Conservation (phyloP, 306 rosid genomes). For the Rosa rugosa region DNA sequence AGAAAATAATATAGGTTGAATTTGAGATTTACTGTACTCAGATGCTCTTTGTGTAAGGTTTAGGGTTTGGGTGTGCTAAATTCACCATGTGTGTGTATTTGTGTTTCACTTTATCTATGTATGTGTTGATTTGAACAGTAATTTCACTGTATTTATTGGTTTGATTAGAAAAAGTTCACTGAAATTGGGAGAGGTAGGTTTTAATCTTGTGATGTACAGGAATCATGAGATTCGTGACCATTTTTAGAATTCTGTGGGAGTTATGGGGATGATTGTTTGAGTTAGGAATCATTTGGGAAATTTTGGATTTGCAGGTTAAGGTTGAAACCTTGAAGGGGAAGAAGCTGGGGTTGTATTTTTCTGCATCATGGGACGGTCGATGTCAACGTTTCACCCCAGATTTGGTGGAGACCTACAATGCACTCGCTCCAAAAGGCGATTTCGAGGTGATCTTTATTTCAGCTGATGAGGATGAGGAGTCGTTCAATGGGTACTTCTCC, state of each 20-base stretch:
- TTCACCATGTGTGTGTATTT: neutral
- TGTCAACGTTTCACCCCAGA: conserved; percentile 56
- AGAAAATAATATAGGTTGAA: neutral
- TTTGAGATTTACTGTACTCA: neutral
- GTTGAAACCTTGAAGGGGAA: conserved; percentile 64
- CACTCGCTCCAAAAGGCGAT: conserved; percentile 46
- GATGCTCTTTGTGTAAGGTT: neutral
- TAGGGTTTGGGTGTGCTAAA: neutral
- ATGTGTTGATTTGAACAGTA: neutral
- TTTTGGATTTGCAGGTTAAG: conserved; percentile 49
- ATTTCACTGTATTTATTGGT: neutral
- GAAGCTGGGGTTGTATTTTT: conserved; percentile 62
- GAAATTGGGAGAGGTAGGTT: neutral
- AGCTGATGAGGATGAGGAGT: conserved; percentile 52
- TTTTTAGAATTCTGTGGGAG: neutral
- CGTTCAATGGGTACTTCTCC: conserved; percentile 59
- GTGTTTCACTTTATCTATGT: neutral
- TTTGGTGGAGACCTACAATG: conserved; percentile 56
- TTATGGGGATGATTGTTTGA: neutral
- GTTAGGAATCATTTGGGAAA: conserved; percentile 12
- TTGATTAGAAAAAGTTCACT: neutral
- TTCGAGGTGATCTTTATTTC: conserved; percentile 59
- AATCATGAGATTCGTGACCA: neutral
- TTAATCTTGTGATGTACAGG: neutral
- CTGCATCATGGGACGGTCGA: conserved; percentile 75